phyloP scores from a whole-genome alignment of 2,329 filamentous ascomycete genomes.

The Colletotrichum liaoningense region DNA sequence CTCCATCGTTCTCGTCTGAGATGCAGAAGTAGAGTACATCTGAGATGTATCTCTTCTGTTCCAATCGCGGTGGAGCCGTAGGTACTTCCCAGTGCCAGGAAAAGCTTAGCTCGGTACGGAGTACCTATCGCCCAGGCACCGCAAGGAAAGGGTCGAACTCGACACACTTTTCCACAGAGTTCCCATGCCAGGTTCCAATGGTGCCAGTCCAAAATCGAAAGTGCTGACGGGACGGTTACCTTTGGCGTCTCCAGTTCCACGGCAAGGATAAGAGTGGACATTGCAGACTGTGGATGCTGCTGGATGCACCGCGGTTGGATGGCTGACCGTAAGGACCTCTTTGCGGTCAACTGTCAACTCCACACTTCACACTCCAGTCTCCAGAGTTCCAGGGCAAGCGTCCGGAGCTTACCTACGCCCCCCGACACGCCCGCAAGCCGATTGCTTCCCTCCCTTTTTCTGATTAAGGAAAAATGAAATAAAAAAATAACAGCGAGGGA shows the following conservation, averaged over 20 bases:
- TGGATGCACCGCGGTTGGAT: conserved; percentile 8
- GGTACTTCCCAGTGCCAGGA: neutral
- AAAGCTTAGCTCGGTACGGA: conserved; percentile 25
- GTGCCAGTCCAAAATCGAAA: neutral
- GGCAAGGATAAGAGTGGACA: neutral
- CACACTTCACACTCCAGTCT: conserved; percentile 2
- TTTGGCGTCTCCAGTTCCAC: neutral
- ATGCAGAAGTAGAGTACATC: neutral
- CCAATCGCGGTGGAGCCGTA: conserved; percentile 8
- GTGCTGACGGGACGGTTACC: neutral
- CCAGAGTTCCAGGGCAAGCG: neutral
- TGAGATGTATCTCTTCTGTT: conserved; percentile 1
- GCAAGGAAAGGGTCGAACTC: conserved; percentile 1
- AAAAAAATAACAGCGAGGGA: conserved; percentile 2
- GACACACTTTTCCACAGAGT: neutral
- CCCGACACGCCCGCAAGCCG: conserved; percentile 26
- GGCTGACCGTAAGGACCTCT: conserved; percentile 15
- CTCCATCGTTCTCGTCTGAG: neutral
- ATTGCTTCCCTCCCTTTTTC: conserved; percentile 16
- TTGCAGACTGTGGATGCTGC: conserved; percentile 7
- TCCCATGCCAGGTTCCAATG: neutral
- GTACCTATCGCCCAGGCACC: neutral
- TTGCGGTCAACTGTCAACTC: conserved; percentile 16
- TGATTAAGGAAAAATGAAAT: conserved; percentile 5
- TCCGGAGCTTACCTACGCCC: neutral